Percentiles rank a stretch among this genome's conserved stretches.
Evolutionary conservation across 2,329 filamentous ascomycete genomes (phyloP).

Genomic region (Xylariomycetidae sp.): DNA sequence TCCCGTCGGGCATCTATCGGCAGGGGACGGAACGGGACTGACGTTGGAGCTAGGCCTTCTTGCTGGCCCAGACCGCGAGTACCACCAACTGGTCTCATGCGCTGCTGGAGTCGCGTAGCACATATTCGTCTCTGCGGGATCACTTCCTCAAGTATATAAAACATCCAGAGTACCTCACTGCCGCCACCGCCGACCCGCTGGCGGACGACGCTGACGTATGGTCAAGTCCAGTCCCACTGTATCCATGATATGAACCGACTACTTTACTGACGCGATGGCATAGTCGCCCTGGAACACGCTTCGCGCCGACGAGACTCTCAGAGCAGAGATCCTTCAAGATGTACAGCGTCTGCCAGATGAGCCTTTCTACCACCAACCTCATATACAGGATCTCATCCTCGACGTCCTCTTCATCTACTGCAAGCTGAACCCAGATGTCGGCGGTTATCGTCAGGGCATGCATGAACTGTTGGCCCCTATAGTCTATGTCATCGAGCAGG

Average conservation of each 20-base stretch:
- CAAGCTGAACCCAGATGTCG: conserved; percentile 80
- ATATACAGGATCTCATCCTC: conserved; percentile 73
- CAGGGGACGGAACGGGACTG: too few species aligned
- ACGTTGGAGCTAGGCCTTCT: conserved; percentile 77
- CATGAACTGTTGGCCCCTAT: conserved; percentile 91
- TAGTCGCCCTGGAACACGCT: conserved; percentile 91
- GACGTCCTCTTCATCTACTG: conserved; percentile 93
- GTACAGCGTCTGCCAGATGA: conserved; percentile 91
- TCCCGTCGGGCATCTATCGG: conserved; percentile 1
- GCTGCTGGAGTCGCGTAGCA: conserved; percentile 61
- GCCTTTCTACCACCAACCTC: conserved; percentile 75
- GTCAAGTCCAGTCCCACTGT: too few species aligned
- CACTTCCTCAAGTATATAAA: conserved; percentile 79
- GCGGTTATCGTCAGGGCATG: conserved; percentile 96
- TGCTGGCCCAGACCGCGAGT: conserved; percentile 66
- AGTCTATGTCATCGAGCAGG: conserved; percentile 74
- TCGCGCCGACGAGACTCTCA: conserved; percentile 74
- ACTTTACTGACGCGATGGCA: conserved; percentile 10
- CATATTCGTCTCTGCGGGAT: conserved; percentile 66
- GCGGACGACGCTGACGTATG: conserved; percentile 65
- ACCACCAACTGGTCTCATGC: conserved; percentile 61
- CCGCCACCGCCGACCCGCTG: conserved; percentile 72
- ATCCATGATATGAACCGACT: too few species aligned
- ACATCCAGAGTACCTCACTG: conserved; percentile 70
- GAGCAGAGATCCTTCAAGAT: conserved; percentile 89